Base-by-base conservation (phyloP, 176 grass and related monocot species). In the Ampelocalamus luodianensis region DNA sequence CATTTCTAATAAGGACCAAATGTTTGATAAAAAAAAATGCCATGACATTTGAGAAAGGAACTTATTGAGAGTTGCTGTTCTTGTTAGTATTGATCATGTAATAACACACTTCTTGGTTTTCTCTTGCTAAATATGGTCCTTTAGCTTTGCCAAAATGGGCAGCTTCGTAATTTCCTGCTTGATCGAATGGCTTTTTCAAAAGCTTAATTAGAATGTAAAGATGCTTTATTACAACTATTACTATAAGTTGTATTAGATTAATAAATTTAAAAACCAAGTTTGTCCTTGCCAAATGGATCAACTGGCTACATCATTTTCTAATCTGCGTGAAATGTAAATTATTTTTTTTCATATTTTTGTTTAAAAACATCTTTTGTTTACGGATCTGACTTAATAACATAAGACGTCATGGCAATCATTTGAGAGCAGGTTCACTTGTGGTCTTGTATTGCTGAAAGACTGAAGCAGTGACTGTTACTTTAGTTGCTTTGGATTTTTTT, bases 341-440 rank as follows among this genome's bases (percentile, higher is more conserved):
- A 27, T 10, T 49, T 65, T 65, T 29, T 76, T 76, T 37, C 54
- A 42, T 82, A 2, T 50, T 8, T 75, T 54, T 49, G 14, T 32
- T 51, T 6, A 13, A 75, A 20, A 37, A 58, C 36, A 58, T 13
- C 32, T 40, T 76, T 0, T 3, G 40, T n/a, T 76, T 39, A 16
- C 3, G 9, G 8, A 27, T 42, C 1, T 6, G 10, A 76, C 32
- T 67, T 65, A 18, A 32, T 54, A 66, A 44, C 6, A 29, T 53
- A 40, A 87, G 45, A 22, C 55, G 54, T 79, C 0, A 5, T 64
- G 29, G 29, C 12, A 27, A 13, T 38, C 3, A 13, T 39, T 27
- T 40, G 67, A 10, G 77, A 40, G 22, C 56, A 64, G 14, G 49
- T 79, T 86, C 54, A 72, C n/a, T 72, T 68, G 8, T 68, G 15